Evolutionary conservation across 2,329 filamentous ascomycete genomes (phyloP).

Genomic region (Fusarium gaditjirri): DNA sequence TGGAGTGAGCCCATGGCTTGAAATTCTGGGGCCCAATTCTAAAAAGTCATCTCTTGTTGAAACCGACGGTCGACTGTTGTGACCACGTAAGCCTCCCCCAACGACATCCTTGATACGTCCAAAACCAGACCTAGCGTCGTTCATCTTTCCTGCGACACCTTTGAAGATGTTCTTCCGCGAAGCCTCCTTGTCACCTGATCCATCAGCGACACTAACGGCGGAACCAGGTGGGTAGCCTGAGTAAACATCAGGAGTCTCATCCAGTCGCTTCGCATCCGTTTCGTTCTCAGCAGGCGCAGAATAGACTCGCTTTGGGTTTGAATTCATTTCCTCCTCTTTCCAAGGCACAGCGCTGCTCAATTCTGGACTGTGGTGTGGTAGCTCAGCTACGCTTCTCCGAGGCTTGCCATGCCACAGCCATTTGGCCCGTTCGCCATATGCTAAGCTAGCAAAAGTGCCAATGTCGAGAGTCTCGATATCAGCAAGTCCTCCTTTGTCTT

Average conservation of each 20-base stretch:
- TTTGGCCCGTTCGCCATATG: slow-evolving; percentile 84
- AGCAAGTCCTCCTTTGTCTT: slow-evolving; percentile 88
- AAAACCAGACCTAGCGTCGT: slow-evolving; percentile 83
- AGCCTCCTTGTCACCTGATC: slow-evolving; percentile 64
- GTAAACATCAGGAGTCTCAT: slow-evolving; percentile 58
- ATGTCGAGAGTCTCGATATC: slow-evolving; percentile 94
- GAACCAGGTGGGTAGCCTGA: slow-evolving; percentile 58
- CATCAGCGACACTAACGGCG: slow-evolving; percentile 59
- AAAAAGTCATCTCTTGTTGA: slow-evolving; percentile 62
- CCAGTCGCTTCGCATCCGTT: slow-evolving; percentile 55
- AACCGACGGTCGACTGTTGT: slow-evolving; percentile 62
- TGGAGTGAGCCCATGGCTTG: slow-evolving; percentile 19
- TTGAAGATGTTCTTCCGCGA: slow-evolving; percentile 77
- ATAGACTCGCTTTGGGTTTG: slow-evolving; percentile 61
- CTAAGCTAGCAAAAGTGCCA: slow-evolving; percentile 81
- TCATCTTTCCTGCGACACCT: slow-evolving; percentile 80
- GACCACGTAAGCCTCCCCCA: slow-evolving; percentile 67
- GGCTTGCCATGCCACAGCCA: slow-evolving; percentile 97
- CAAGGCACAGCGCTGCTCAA: slow-evolving; percentile 62
- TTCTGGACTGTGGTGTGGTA: slow-evolving; percentile 60
- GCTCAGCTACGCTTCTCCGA: slow-evolving; percentile 67
- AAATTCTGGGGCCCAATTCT: slow-evolving; percentile 45
- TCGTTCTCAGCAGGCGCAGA: slow-evolving; percentile 65
- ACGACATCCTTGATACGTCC: slow-evolving; percentile 89
- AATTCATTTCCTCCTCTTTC: slow-evolving; percentile 58